Conservation (phyloP, 495 filamentous ascomycete genomes). For the Aspergillus panamensis region DNA sequence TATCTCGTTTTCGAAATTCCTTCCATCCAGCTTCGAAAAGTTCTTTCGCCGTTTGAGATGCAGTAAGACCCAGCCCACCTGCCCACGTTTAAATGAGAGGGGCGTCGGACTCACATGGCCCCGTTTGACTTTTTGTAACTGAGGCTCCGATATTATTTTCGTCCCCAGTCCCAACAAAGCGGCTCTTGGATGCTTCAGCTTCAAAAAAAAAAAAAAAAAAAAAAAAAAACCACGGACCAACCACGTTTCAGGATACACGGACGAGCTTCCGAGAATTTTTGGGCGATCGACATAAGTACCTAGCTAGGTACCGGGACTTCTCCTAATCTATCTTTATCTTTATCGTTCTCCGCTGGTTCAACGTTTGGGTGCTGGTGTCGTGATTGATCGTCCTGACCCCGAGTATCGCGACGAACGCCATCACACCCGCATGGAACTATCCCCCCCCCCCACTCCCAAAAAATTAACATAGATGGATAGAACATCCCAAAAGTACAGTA, state of each 20-base stretch:
- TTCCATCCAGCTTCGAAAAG: neutral
- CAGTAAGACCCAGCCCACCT: neutral
- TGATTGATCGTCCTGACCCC: too few relatives aligned
- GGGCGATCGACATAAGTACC: too few relatives aligned
- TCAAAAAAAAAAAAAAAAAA: neutral
- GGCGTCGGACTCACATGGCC: neutral
- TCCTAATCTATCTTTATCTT: too few relatives aligned
- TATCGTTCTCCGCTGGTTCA: too few relatives aligned
- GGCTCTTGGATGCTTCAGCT: neutral
- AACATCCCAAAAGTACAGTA: too few relatives aligned
- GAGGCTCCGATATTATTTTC: neutral
- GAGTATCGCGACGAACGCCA: too few relatives aligned
- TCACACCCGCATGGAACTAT: too few relatives aligned
- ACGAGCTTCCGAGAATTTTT: too few relatives aligned
- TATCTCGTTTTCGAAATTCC: neutral
- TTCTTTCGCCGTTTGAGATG: constrained; percentile 2
- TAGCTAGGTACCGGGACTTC: too few relatives aligned
- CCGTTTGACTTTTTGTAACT: neutral
- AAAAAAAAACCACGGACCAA: neutral
- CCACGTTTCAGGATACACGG: neutral
- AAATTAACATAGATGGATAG: too few relatives aligned
- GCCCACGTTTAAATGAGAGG: neutral
- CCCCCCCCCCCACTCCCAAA: too few relatives aligned
- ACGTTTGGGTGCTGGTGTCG: too few relatives aligned
- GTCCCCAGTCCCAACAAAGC: neutral